Evolutionary conservation across 768 basidiomycete species (phyloP), one percentile per base, ranked within the genome.

Genomic region (Boletus subparvulus): DNA sequence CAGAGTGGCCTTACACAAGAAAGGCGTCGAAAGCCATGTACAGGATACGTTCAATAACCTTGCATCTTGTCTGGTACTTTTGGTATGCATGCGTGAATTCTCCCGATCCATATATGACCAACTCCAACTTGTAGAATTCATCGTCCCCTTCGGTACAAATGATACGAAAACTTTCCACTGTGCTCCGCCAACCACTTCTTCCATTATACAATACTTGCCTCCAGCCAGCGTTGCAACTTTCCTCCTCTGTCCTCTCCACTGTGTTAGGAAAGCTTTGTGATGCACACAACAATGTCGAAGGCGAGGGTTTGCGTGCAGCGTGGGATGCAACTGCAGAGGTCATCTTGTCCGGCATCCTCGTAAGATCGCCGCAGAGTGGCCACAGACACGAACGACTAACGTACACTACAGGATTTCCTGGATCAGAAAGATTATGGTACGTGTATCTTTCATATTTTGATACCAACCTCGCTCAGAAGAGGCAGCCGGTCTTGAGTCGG

Each of bases 271-370:
- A 76, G 50, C 60, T 80, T 24, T 55, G 68, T 16, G 58, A 73
- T n/a, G 59, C 68, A 33, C 44, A 67, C 33, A 59, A 67, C 32
- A 59, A 62, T 43, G 14, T 45, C 12, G 51, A 51, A 33, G 61
- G 73, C 44, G 58, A 63, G 26, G 60, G 50, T 10, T 55, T 68
- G 50, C 61, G 65, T 42, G 56, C 47, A 6, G 55, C 65, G 3
- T 86, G 84, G 83, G 81, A 83, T 65, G 58, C 54, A 13, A 69
- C 78, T 12, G 75, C 79, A 35, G 62, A 75, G 30, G 73, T 78
- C 11, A 56, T 85, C n/a, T 62, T 87, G 21, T 81, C 84, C 5
- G 83, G 85, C 4, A 58, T 83, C 35, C 64, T 83, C 56, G 82
- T 83, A 61, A 61, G 75, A 60, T 28, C 17, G 40, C 36, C 6